Percentiles rank a stretch among this genome's conserved stretches.
Conservation (phyloP, 139 green algal genomes). For the Protoeuglena noctilucae region DNA sequence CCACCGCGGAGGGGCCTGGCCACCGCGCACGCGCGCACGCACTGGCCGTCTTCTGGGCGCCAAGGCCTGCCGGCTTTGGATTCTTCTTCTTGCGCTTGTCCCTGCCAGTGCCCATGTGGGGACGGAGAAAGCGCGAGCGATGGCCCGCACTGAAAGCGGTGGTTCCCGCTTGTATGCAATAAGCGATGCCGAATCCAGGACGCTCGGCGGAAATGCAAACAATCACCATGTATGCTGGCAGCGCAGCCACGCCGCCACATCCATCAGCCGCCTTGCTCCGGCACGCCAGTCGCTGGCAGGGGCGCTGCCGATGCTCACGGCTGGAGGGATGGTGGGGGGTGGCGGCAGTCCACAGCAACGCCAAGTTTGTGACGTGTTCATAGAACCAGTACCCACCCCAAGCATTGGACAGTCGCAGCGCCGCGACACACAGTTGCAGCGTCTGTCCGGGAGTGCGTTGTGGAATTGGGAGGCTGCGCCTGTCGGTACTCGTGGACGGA, state of each 20-base stretch:
- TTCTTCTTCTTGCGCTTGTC: slow-evolving; percentile 1
- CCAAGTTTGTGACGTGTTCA: not conserved
- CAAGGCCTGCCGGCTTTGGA: not conserved
- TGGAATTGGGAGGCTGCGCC: not conserved
- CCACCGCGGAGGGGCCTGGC: not conserved
- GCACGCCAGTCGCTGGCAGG: too few relatives aligned
- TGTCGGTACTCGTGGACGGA: not conserved
- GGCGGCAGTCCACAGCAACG: too few relatives aligned
- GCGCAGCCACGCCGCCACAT: too few relatives aligned
- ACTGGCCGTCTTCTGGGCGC: not conserved
- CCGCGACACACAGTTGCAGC: not conserved
- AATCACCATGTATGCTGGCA: too few relatives aligned
- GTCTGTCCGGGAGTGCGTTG: not conserved
- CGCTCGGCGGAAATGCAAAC: too few relatives aligned
- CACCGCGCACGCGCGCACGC: not conserved
- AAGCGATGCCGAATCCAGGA: too few relatives aligned
- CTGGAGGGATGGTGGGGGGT: too few relatives aligned
- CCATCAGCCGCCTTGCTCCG: too few relatives aligned
- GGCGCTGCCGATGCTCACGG: too few relatives aligned
- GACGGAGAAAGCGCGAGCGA: too few relatives aligned
- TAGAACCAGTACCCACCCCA: not conserved
- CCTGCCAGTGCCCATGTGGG: not conserved
- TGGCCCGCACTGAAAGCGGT: too few relatives aligned
- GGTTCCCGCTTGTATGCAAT: too few relatives aligned
- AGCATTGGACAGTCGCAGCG: not conserved